Evolutionary conservation across 306 rosid genomes (phyloP), one percentile per base, ranked within the genome.

Genomic region (Trifolium pratense): DNA sequence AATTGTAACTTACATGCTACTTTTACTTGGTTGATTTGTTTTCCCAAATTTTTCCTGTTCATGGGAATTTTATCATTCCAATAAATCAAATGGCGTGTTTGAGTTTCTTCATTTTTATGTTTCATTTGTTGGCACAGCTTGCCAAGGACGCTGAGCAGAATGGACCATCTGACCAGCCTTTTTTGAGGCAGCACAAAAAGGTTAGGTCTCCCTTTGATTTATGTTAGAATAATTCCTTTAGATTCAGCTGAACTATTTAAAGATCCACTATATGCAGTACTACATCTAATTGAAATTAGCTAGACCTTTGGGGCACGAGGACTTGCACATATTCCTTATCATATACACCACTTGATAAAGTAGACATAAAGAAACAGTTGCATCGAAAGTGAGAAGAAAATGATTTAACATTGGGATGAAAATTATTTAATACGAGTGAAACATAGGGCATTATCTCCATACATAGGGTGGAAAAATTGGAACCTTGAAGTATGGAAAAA

Each of bases 151-250:
- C 71, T 79, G 86, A 80, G 42, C 45, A 69, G 63, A 69, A 53
- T 57, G 85, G 80, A 81, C 85, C 80, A 40, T 62, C 82, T 5
- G 86, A 85, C 77, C 88, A 80, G 17, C 81, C 17, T 32, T 87
- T 83, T 75, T 74, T 79, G 65, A 83, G 90, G 73, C 95, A 77
- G 56, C 96, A 89, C 77, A 94, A 91, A 69, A 93, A 85, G 98
- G 98, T 91, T 65, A 34, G 67, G 40, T 17, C 32, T 58, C 68
- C 55, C 26, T 5, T 40, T 49, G 34, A 78, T 49, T 73, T 80
- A 5, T 53, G 53, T 76, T 26, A 66, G 46, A 56, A 55, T 5
- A 13, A 12, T 73, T 42, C 58, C 29, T 73, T 74, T 43, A 10
- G 59, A 53, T 56, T 39, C 18, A 31, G 70, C 40, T 29, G 34